Base-by-base conservation (phyloP, 805 yeast genomes). In the Lipomyces kockii region DNA sequence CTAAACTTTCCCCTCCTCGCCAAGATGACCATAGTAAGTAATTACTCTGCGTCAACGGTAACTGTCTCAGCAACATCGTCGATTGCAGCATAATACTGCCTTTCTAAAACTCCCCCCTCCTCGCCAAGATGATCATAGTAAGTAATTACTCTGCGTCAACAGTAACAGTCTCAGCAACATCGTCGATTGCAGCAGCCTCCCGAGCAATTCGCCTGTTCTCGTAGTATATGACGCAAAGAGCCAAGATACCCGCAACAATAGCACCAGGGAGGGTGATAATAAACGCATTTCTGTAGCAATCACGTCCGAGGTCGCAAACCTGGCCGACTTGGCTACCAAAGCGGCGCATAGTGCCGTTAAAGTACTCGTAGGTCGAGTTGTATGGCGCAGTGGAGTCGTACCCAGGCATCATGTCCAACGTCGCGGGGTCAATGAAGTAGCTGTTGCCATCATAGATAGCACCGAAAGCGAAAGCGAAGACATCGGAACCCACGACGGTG, bases 391-490 rank as follows among this genome's bases (percentile, higher is more conserved):
- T n/a, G 56, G 32, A 39, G 34, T 59, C 58, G 53, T 63, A 58
- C 60, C 57, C 57, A 61, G 29, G 11, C 69, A 63, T 62, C 43
- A 27, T 22, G 14, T 54, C 67, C 17, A 12, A 11, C 14, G 17
- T 37, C 17, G 52, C 63, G 51, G 53, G 62, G 46, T 65, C 65
- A 20, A 66, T 59, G 66, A 63, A 69, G 65, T 61, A 67, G 53
- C 69, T 65, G 60, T 85, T 77, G 3, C 81, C 76, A 75, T 90
- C 96, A 76, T 87, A 90, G 37, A 84, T 81, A 29, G 78, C 74
- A 11, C 95, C 95, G 77, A 89, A 88, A 53, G 87, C 76, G 63
- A 83, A 80, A 55, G 91, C 89, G 70, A 90, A 82, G 66, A 83
- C 78, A 70, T 85, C 84, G 52, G 55, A 52, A 17, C 55, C 55